These are phyloP conservation scores for Trichoderma polysporum DNA, from an alignment of 2,329 filamentous ascomycete species.

Conservation along the genomic window DNA sequence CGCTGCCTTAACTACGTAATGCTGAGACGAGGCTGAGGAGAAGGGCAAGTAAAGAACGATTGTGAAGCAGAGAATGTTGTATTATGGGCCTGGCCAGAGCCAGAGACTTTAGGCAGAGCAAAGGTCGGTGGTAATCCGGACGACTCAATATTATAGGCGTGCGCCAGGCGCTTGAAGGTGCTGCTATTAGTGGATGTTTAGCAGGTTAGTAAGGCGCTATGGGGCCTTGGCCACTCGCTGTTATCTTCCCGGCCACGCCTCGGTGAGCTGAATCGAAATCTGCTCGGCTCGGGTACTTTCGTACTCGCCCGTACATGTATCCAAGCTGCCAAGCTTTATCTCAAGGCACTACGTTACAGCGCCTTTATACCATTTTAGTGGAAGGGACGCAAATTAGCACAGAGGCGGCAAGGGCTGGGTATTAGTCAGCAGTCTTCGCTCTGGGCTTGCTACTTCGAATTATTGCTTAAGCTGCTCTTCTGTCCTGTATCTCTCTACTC, in stretches of 20 bases:
- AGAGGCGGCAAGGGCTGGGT: too few species aligned
- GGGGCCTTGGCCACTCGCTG: background rate
- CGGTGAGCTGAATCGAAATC: background rate
- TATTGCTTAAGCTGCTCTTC: too few species aligned
- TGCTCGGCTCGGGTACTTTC: background rate
- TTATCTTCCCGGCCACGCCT: too few species aligned
- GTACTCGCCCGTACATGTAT: too few species aligned
- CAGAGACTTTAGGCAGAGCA: background rate
- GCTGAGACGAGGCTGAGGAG: background rate
- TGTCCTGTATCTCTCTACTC: too few species aligned
- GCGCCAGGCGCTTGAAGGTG: background rate
- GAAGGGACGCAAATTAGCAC: too few species aligned
- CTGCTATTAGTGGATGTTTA: background rate
- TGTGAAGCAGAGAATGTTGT: background rate
- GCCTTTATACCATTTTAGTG: too few species aligned
- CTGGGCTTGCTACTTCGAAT: too few species aligned
- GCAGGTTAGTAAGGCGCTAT: background rate
- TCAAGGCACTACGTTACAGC: too few species aligned
- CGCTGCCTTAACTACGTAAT: background rate
- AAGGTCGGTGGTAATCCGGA: background rate
- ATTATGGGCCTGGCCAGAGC: background rate
- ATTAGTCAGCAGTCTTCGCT: too few species aligned
- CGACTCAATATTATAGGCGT: background rate
- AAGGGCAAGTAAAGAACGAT: background rate
- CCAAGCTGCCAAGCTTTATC: too few species aligned